Evolutionary conservation across 225 moss, liverwort and hornwort genomes (phyloP).

Genomic region (Antitrichia curtipendula): DNA sequence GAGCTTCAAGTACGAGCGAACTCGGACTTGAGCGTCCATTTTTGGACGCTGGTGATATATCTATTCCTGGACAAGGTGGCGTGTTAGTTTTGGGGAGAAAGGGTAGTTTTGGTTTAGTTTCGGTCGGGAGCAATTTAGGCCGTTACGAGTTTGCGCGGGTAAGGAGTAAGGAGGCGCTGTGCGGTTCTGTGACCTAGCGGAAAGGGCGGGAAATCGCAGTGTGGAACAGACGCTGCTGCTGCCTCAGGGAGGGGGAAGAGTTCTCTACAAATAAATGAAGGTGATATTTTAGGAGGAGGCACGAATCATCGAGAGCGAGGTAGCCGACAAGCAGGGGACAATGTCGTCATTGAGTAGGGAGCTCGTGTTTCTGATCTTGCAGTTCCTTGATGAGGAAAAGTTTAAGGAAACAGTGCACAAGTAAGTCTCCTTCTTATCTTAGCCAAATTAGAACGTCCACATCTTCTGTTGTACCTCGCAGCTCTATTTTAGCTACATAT

Average conservation of each 20-base stretch:
- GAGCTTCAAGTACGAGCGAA: neutral
- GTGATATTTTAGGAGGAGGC: conserved; percentile 8
- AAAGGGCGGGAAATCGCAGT: conserved; percentile 7
- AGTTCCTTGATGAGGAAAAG: conserved; percentile 99
- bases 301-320: conserved; percentile 8
- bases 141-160: neutral
- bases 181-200: conserved; percentile 1
- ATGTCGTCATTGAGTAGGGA: conserved; percentile 99
- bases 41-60: neutral
- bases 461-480: neutral
- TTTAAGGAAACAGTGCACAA: conserved; percentile 99
- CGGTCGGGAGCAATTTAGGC: neutral
- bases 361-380: conserved; percentile 98
- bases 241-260: neutral
- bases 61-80: neutral
- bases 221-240: neutral
- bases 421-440: conserved; percentile 32
- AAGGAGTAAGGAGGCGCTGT: neutral
- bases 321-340: conserved; percentile 29
- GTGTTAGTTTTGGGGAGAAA: neutral
- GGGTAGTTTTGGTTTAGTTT: neutral
- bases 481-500: neutral
- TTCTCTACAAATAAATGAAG: conserved; percentile 21
- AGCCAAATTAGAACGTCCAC: neutral
- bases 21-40: neutral